Base-by-base conservation (phyloP, 2,329 filamentous ascomycete species). In the Colletotrichum noveboracense region DNA sequence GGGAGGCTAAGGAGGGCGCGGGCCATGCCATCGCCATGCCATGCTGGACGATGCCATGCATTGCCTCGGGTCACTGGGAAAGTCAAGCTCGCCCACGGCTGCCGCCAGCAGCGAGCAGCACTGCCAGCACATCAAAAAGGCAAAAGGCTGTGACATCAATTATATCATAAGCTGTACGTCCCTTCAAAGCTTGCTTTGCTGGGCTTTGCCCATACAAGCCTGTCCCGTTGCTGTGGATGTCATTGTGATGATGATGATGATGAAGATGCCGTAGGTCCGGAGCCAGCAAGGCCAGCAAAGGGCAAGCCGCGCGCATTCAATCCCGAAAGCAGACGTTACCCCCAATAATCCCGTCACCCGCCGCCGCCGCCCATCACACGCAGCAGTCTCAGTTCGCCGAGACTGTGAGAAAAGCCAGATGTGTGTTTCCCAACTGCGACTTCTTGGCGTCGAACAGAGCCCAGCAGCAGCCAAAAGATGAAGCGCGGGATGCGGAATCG, bases 1-100 rank as follows among this genome's bases (percentile, higher is more conserved):
- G 56, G 34, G 34, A 48, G 13, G 67, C 18, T 14, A 24, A 48
- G 36, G 52, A 14, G 24, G n/a, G 32, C 66, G 66, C 34, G 32
- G 52, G 66, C 66, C 32, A 60, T 34, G 66, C 66, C 52, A 68
- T 68, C 30, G 52, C 66, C 66, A 68, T 26, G 66, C 43, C 65
- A 67, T 56, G n/a, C 65, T 28, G 34, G 38, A 26, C 36, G 16
- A 36, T 52, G 66, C 30, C 55, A 24, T 72, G 72, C 43, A 71
- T 73, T 43, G 69, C 55, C 73, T 75, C 58, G 73, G 73, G 56
- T 73, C 64, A 66, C n/a, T 58, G 62, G 43, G 26, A 64, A 52
- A 62, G 30, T 48, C 24, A 70, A 32, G 43, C 38, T 43, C 58
- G 43, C 43, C 58, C 30, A 34, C 66, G 38, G 62, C 26, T 52